Evolutionary conservation across 1,284 basidiomycete genomes (phyloP), one percentile per base, ranked within the genome.

Genomic region (Hymenochaete sp.): DNA sequence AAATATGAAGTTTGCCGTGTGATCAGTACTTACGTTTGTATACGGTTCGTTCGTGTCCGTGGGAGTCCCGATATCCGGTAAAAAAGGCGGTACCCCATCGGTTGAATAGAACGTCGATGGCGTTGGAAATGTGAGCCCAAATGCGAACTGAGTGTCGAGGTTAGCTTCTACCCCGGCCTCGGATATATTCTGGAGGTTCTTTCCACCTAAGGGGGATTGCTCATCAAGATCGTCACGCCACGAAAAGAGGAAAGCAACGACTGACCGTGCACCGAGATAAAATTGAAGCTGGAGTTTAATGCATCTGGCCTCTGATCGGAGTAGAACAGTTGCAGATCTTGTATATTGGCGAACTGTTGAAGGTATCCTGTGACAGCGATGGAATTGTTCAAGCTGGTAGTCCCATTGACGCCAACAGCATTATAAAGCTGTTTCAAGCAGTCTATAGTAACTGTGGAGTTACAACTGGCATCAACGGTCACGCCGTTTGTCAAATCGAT

Each of bases 141-240:
- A 79, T 1, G 70, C 80, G 63, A 73, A 82, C 58, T 79, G 82
- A 5, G 66, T 71, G 58, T 84, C 87, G 50, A 90, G 62, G 54
- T 85, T 72, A 10, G 84, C 85, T 60, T 90, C 86, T 3, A 55
- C 58, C 1, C 82, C 83, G 9, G 82, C 75, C 14, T 64, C 62
- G 0, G 59, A 56, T 13, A 64, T 50, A 27, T 56, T 75, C 59
- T 90, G 85, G 50, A 70, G 67, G 55, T 88, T 85, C 47, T 67
- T 42, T 2, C 76, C 81, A 44, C 73, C 79, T 56, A n/a, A n/a
- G n/a, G n/a, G n/a, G n/a, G n/a, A n/a, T n/a, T n/a, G n/a, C n/a
- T n/a, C n/a, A n/a, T n/a, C n/a, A n/a, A n/a, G n/a, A n/a, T n/a
- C n/a, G n/a, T n/a, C n/a, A n/a, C n/a, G n/a, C n/a, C n/a, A n/a